phyloP scores from a whole-genome alignment of 305 asterid species.

The Fraxinus albicans region DNA sequence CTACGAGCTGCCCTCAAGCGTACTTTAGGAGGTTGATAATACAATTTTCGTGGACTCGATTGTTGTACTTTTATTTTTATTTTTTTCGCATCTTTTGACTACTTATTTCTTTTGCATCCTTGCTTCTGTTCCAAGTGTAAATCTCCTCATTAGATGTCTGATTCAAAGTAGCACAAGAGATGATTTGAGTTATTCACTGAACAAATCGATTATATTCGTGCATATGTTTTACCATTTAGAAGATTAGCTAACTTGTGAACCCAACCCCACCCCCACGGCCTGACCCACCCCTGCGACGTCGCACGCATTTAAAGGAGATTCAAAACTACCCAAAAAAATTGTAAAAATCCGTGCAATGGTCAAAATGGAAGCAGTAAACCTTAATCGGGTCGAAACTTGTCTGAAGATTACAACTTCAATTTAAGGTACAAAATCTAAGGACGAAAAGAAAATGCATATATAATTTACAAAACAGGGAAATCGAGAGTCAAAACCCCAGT shows the following conservation, averaged over 20 bases:
- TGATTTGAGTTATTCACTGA: not conserved
- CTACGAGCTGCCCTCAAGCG: conserved; percentile 57
- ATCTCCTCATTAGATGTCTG: not conserved
- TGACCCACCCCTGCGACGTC: not conserved
- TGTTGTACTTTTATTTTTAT: not conserved
- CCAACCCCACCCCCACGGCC: not conserved
- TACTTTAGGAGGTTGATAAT: conserved; percentile 51
- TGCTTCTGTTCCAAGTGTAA: not conserved
- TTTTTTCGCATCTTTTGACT: not conserved
- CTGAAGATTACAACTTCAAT: not conserved
- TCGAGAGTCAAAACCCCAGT: not conserved
- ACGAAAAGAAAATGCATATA: not conserved
- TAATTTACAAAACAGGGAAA: conserved; percentile 27
- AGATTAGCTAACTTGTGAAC: not conserved
- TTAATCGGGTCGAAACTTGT: not conserved
- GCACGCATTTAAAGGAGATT: not conserved
- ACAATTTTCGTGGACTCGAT: not conserved
- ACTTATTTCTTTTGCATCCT: not conserved
- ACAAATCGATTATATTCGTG: conserved; percentile 3
- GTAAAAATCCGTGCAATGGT: not conserved
- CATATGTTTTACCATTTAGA: not conserved
- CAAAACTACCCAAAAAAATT: not conserved
- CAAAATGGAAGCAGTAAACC: not conserved
- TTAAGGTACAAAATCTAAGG: not conserved
- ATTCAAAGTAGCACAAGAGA: not conserved